Base-by-base conservation (phyloP, 495 filamentous ascomycete species). In the Penicillium malachiteum region DNA sequence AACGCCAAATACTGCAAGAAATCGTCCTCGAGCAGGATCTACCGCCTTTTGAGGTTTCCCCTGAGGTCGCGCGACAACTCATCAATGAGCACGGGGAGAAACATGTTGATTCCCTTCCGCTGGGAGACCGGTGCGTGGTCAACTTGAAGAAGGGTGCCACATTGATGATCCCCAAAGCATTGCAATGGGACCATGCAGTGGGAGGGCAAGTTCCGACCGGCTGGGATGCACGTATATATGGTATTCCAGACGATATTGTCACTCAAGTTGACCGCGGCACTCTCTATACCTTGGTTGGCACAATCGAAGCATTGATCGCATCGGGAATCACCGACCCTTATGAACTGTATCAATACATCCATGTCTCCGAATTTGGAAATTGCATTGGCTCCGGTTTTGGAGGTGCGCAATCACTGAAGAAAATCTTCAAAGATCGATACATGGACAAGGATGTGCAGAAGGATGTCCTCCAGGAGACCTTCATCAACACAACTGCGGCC, bases 271-370 rank as follows among this genome's bases (percentile, higher is more conserved):
- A 99, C 62, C 93, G 92, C 5, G 91, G 96, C 48, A 96, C 95
- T 3, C 79, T 99, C 34, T 97, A 88, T 63, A 91, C 96, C 18
- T 86, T 99, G 34, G 91, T 97, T 52, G 91, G 91, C 55, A 93
- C 91, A 32, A 91, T 87, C 5, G 95, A 99, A 71, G 81, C 93
- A 8, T 84, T 99, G 46, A 80, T 97, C 38, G 85, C 91, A 0
- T 85, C 92, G 48, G 94, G 94, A 86, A 92, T 99, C 69, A 97
- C 92, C n/a, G 95, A 99, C 71, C 95, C 94, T 17, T 99, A 97
- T 65, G 94, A 99, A 73, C 97, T 99, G 75, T 99, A 99, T 82
- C 91, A 97, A 77, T 97, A 99, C 65, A 93, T 99, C 54, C 94
- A 99, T 70, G 83, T 99, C 49, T 97, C 95, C 1, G 89, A 99